phyloP scores from a whole-genome alignment of 176 grass and related monocot species.

The Phragmites australis region DNA sequence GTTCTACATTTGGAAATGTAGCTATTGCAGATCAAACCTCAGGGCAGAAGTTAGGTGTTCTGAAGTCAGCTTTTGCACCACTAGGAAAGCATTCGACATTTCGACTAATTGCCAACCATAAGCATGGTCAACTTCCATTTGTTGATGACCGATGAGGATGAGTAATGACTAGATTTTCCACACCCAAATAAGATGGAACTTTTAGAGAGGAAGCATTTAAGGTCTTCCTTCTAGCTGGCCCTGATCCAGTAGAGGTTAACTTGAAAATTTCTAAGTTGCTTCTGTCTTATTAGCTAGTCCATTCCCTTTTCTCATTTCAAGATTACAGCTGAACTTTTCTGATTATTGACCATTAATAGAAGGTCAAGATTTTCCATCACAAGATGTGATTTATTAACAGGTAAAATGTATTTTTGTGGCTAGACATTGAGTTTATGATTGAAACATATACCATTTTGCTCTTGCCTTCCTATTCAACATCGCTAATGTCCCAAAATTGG shows the following conservation, averaged over 20 bases:
- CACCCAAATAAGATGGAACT: not conserved
- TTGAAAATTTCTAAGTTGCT: not conserved
- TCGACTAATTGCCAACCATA: constrained; percentile 14
- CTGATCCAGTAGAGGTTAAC: not conserved
- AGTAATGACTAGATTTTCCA: constrained; percentile 2
- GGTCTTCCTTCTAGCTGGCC: not conserved
- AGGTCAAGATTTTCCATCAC: not conserved
- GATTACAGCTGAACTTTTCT: not conserved
- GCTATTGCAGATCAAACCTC: constrained; percentile 82
- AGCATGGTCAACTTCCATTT: not conserved
- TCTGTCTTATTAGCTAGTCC: not conserved
- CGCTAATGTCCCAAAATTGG: not conserved
- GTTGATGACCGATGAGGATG: not conserved
- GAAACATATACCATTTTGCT: not conserved
- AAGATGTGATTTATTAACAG: not conserved
- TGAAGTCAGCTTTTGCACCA: constrained; percentile 74
- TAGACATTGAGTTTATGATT: not conserved
- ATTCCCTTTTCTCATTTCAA: not conserved
- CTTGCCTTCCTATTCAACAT: not conserved
- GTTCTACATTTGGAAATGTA: constrained; percentile 87
- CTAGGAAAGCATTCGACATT: constrained; percentile 53
- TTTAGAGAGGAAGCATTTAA: not conserved
- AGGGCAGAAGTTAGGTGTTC: constrained; percentile 70
- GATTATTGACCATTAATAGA: not conserved
- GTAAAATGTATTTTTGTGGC: not conserved